Base-by-base conservation (phyloP, 306 rosid genomes). In the Sesbania bispinosa region DNA sequence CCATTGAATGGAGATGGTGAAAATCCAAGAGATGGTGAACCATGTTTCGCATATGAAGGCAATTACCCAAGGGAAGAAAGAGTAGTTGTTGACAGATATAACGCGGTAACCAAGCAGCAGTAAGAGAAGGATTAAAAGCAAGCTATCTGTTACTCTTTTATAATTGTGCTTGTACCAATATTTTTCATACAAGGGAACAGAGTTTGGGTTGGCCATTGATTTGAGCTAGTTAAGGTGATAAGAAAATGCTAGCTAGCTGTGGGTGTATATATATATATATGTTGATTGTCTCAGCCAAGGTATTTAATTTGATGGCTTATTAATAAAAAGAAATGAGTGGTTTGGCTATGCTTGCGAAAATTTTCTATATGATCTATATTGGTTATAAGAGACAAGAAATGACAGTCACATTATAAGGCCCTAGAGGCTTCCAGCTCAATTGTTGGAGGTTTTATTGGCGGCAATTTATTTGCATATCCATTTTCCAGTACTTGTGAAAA, bases 41-140 rank as follows among this genome's bases (percentile, higher is more conserved):
- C 85, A 86, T 5, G 54, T 46, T 67, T 88, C 92, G 23, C 86
- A 90, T 0, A 71, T 10, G 9, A 88, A 71, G 24, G 95, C 92
- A 13, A 72, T 74, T 36, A 86, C 74, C 84, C 87, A 86, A 55
- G 85, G 73, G 73, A 73, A n/a, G n/a, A n/a, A 54, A 46, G 85
- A 81, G 59, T 82, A 70, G 80, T 51, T 39, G 24, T 14, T 16
- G 21, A 85, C 1, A 13, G 62, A 57, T 35, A 65, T 73, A 3
- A 85, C 1, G 5, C 96, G 90, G 29, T 85, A 80, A 35, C 4
- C 29, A 4, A 87, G 80, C 8, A 91, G 54, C 50, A 41, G 71
- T 6, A 83, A 11, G 14, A 76, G 79, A 2, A 91, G 83, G 71
- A 82, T 15, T 9, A 81, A 46, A 74, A 80, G 73, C 14, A 70